Base-by-base conservation (phyloP, 2,329 filamentous ascomycete species). In the Trichothecium sympodiale region DNA sequence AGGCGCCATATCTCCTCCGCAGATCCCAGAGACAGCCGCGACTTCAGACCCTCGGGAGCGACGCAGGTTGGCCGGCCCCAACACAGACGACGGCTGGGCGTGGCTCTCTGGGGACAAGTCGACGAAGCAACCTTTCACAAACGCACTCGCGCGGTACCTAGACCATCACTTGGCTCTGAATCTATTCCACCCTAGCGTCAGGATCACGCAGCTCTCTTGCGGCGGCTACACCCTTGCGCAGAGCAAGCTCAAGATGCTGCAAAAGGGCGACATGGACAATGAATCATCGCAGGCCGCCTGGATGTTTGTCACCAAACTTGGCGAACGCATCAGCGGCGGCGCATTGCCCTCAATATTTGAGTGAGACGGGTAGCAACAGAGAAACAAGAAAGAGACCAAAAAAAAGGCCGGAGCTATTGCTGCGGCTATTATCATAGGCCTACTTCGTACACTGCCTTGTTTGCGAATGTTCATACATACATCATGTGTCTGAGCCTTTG, bases 211-310 rank as follows among this genome's bases (percentile, higher is more conserved):
- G 41, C 60, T 77, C 18, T 69, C 69, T 0, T 76, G 71, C 40
- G 66, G 64, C 1, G 71, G 69, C 0, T 77, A 77, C 38, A 65
- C 68, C 27, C 52, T 76, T 9, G 66, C 67, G 0, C 70, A 73
- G 41, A 64, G 55, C 9, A 57, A 69, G 18, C 34, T 76, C 15
- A 76, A 76, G 50, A 49, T 74, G 12, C 37, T 60, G 13, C 50
- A 31, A 15, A 20, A 17, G 14, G 38, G 27, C 32, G 20, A 29
- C n/a, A 36, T 48, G 4, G 51, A 51, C n/a, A 47, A 52, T 8
- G 49, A 48, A 16, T 38, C 58, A 3, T 54, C 51, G 7, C 50
- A 46, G 12, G 57, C 56, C 10, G 53, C 57, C 2, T 61, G 59
- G 59, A 50, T 53, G 36, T 60, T 61, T 42, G 52, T 59, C 34